These are phyloP conservation scores for Lachnellula hyalina DNA, from an alignment of 2,329 filamentous ascomycete species.

Conservation along the genomic window DNA sequence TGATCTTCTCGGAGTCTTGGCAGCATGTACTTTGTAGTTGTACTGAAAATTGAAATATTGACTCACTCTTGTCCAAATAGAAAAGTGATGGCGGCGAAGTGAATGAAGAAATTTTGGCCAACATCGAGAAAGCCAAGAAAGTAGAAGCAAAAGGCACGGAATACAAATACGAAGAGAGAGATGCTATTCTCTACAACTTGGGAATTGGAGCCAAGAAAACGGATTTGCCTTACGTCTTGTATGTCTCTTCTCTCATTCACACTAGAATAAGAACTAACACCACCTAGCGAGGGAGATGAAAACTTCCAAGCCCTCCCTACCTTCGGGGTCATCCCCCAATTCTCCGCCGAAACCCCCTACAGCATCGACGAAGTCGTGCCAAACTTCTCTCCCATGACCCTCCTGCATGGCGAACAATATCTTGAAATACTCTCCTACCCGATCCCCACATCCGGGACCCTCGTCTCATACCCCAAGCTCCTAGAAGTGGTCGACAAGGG, in stretches of 20 bases:
- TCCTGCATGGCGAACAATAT: constrained; percentile 97
- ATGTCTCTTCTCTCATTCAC: constrained; percentile 23
- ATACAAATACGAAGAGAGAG: constrained; percentile 79
- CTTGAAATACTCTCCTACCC: constrained; percentile 91
- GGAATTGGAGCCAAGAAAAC: constrained; percentile 87
- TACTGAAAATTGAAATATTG: constrained; percentile 22
- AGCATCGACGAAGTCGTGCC: constrained; percentile 77
- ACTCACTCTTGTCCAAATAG: constrained; percentile 22
- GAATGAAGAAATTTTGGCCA: constrained; percentile 62
- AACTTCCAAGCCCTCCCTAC: constrained; percentile 92
- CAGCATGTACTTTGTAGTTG: constrained; percentile 20
- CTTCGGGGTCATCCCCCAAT: constrained; percentile 94
- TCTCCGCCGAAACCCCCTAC: constrained; percentile 77
- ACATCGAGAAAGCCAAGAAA: constrained; percentile 72
- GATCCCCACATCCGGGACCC: constrained; percentile 75
- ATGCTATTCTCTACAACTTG: constrained; percentile 92
- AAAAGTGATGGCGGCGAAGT: constrained; percentile 31
- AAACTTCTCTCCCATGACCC: constrained; percentile 98
- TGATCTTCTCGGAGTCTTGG: constrained; percentile 34
- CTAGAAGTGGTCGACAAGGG: constrained; percentile 97
- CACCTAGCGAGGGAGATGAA: constrained; percentile 67
- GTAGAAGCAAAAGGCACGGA: constrained; percentile 66
- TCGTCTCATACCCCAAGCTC: constrained; percentile 71
- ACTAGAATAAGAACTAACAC: neutral
- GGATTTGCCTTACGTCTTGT: constrained; percentile 80